Percentiles rank a stretch among this genome's conserved stretches.
Evolutionary conservation across 257 asterid genomes (phyloP).

Genomic region (Solanum virginianum): DNA sequence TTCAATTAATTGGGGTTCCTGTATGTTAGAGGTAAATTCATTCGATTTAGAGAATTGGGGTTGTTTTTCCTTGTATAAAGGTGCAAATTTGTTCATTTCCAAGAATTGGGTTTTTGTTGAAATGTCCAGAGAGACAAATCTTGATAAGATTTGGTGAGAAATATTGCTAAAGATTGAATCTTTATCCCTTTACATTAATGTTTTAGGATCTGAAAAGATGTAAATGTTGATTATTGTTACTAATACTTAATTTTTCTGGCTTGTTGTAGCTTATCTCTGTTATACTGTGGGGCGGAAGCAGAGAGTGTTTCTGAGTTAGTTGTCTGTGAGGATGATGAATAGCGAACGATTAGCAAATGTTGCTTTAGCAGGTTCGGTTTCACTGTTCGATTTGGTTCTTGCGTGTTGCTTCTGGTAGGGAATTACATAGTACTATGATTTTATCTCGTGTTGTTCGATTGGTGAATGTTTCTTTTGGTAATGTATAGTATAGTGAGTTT

Average conservation of each 20-base stretch:
- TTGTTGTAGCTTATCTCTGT: neutral
- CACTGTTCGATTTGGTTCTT: neutral
- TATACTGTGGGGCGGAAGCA: neutral
- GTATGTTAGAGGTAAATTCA: neutral
- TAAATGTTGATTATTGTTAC: neutral
- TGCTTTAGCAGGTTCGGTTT: constrained; percentile 46
- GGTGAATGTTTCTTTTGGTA: neutral
- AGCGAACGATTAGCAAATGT: constrained; percentile 40
- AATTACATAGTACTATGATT: neutral
- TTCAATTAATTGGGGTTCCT: neutral
- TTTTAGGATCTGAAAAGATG: neutral
- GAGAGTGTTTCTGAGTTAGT: neutral
- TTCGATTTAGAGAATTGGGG: neutral
- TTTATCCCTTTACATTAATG: neutral
- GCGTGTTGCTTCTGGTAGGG: neutral
- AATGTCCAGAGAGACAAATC: neutral
- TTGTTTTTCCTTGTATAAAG: neutral
- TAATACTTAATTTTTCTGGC: neutral
- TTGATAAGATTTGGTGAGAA: neutral
- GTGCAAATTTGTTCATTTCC: neutral
- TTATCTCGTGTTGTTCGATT: neutral
- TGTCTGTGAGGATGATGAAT: constrained; percentile 26
- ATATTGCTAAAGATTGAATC: neutral
- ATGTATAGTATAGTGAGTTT: neutral
- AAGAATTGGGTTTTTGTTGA: neutral